Conservation (phyloP, 108 stramenopile species). For the Nitzschia sp. region DNA sequence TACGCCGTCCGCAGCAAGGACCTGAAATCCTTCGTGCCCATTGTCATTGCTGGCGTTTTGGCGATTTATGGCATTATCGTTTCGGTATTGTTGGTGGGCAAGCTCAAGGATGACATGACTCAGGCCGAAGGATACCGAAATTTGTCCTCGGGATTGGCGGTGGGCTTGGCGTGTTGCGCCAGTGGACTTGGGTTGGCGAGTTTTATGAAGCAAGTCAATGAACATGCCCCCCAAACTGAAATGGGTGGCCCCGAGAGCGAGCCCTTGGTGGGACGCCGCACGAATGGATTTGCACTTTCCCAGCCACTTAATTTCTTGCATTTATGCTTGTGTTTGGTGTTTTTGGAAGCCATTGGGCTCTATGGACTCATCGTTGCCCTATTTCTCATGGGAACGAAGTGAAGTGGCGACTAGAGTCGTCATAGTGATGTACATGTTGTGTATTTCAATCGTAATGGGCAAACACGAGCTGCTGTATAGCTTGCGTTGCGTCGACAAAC, state of each 20-base stretch:
- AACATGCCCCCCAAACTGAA: not conserved
- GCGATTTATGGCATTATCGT: conserved; percentile 67
- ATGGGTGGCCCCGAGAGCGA: not conserved
- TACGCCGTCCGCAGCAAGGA: conserved; percentile 44
- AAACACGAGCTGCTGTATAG: no score
- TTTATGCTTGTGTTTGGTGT: conserved; percentile 39
- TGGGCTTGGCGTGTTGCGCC: conserved; percentile 56
- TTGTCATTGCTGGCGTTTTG: conserved; percentile 58
- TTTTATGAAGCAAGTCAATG: conserved; percentile 43
- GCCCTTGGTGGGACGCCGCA: conserved; percentile 14
- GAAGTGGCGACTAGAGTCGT: not conserved
- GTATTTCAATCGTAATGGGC: no score
- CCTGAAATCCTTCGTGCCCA: conserved; percentile 43
- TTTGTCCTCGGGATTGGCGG: conserved; percentile 54
- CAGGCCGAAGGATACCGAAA: conserved; percentile 42
- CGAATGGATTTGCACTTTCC: not conserved
- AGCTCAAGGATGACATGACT: conserved; percentile 32
- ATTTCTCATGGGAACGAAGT: conserved; percentile 32
- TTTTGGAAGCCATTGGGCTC: conserved; percentile 63
- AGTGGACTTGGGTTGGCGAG: conserved; percentile 55
- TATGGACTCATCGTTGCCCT: conserved; percentile 71
- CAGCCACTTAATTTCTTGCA: conserved; percentile 4
- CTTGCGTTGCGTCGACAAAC: no score
- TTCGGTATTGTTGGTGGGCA: conserved; percentile 34
- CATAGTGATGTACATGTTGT: not conserved